Evolutionary conservation across 176 grass and related monocot genomes (phyloP).

Genomic region (Alopecurus myosuroides): DNA sequence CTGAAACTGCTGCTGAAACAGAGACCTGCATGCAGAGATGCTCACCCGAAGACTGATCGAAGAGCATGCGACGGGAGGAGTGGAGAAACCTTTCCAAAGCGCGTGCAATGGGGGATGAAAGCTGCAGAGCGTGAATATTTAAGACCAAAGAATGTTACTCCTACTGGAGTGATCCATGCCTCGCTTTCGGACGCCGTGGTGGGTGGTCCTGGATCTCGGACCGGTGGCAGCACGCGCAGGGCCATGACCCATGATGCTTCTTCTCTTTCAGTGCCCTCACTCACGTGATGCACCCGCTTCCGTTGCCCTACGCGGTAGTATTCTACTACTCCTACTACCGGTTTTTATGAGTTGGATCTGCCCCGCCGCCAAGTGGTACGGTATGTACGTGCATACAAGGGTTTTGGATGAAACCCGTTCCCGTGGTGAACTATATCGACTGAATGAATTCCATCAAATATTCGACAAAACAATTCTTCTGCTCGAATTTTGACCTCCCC

Average conservation of each 20-base stretch:
- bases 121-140: not conserved
- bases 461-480: not conserved
- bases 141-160: slow-evolving; percentile 7
- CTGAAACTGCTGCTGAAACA: not conserved
- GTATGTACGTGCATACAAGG: not conserved
- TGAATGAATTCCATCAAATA: not conserved
- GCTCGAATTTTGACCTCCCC: too few species aligned
- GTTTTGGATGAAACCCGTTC: not conserved
- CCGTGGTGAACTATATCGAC: not conserved
- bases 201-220: not conserved
- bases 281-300: slow-evolving; percentile 32
- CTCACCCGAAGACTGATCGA: not conserved
- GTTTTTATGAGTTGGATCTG: not conserved
- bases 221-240: not conserved
- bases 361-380: not conserved
- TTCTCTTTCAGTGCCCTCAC: slow-evolving; percentile 16
- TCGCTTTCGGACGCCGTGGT: not conserved
- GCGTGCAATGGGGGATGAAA: not conserved
- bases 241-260: not conserved
- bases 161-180: not conserved
- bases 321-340: not conserved
- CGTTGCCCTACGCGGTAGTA: not conserved
- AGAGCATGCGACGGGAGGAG: not conserved
- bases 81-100: not conserved
- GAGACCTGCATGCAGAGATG: too few species aligned